Evolutionary conservation across 345 rosid species (phyloP).

Genomic region (Sonneratia alba): DNA sequence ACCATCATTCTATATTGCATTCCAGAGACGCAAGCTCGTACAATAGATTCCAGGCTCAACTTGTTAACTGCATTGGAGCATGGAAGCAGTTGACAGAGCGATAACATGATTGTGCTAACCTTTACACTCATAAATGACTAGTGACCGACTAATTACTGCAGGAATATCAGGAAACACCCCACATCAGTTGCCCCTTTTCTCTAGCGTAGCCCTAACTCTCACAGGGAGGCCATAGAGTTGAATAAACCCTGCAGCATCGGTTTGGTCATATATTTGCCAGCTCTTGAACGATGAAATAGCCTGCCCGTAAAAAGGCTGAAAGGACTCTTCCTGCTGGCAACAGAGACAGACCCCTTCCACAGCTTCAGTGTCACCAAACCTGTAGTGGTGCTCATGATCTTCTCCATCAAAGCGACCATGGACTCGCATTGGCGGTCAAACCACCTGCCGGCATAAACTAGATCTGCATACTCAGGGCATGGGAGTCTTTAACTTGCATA

Average conservation of each 20-base stretch:
- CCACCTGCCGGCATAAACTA: conserved; percentile 96
- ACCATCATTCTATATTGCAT: no score
- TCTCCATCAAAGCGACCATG: conserved; percentile 82
- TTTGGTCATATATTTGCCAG: conserved; percentile 75
- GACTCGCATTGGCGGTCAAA: conserved; percentile 77
- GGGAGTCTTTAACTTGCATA: conserved; percentile 62
- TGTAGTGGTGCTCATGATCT: conserved; percentile 56
- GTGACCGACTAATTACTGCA: not conserved
- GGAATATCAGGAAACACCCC: not conserved
- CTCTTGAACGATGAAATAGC: conserved; percentile 86
- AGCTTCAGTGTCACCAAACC: conserved; percentile 19
- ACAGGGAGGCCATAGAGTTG: not conserved
- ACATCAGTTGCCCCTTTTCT: not conserved
- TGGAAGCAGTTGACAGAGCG: no score
- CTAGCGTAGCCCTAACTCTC: not conserved
- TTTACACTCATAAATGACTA: no score
- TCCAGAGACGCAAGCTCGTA: no score
- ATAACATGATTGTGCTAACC: no score
- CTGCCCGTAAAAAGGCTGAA: conserved; percentile 70
- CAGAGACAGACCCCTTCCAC: conserved; percentile 12
- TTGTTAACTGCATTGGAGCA: no score
- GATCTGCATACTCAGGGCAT: conserved; percentile 81
- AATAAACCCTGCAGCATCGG: conserved; percentile 66
- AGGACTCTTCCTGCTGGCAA: conserved; percentile 56
- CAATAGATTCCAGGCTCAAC: no score